Evolutionary conservation across 257 asterid genomes (phyloP).

Genomic region (Fraxinus americana): DNA sequence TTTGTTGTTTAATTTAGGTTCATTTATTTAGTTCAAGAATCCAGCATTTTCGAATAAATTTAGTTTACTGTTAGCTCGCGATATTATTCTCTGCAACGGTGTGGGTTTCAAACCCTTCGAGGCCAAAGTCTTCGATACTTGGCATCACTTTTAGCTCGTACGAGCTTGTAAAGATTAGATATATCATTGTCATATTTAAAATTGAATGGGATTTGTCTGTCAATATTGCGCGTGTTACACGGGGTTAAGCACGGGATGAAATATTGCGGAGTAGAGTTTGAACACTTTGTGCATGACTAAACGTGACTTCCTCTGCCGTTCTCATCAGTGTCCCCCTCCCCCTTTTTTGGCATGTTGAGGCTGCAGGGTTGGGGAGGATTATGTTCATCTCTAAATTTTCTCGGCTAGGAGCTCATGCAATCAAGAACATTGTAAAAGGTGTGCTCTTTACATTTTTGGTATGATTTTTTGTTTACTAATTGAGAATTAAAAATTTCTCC

Average conservation of each 20-base stretch:
- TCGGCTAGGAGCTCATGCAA: constrained; percentile 43
- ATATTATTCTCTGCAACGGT: neutral
- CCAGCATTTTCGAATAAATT: neutral
- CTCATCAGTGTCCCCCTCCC: constrained; percentile 13
- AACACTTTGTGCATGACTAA: neutral
- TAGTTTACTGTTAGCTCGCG: neutral
- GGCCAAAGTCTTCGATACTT: neutral
- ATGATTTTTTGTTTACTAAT: constrained; percentile 19
- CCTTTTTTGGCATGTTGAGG: constrained; percentile 21
- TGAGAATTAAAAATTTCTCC: constrained; percentile 4
- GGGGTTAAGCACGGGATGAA: neutral
- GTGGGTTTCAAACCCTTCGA: neutral
- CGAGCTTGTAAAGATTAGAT: neutral
- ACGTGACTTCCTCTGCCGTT: constrained; percentile 1
- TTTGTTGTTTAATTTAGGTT: neutral
- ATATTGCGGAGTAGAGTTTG: neutral
- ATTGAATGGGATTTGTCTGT: neutral
- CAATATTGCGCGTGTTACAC: neutral
- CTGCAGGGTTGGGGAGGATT: constrained; percentile 41
- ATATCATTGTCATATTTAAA: neutral
- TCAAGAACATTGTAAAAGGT: constrained; percentile 44
- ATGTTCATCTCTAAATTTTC: constrained; percentile 51
- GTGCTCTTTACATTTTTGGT: constrained; percentile 17
- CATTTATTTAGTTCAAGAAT: neutral
- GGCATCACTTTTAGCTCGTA: neutral